Evolutionary conservation across 176 grass and related monocot species (phyloP), one percentile per base, ranked within the genome.

Genomic region (Avena eriantha): DNA sequence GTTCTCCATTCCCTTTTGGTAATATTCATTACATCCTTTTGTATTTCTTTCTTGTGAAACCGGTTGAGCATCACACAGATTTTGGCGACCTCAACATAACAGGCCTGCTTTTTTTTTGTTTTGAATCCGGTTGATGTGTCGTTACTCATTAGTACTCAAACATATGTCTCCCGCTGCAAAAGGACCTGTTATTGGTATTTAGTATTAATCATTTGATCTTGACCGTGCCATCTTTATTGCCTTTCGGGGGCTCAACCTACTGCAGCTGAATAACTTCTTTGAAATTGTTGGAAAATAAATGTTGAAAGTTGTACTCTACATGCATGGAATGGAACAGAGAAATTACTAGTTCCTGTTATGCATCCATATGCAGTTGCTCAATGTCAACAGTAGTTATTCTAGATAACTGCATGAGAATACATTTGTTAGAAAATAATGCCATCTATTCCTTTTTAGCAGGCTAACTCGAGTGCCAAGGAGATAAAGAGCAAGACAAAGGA

Each of bases 1-100:
- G 92, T 92, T 69, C 65, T 96, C 60, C 93, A 98, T 16, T 92
- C 90, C 77, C 84, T 94, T 85, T 21, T 98, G 93, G 93, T 98
- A 88, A 80, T 34, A 3, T 33, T 29, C 5, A 15, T 71, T 21
- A 31, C 0, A 3, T 51, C 15, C 0, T 47, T 63, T 36, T 14
- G 31, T 72, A 29, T 29, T 35, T 82, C 3, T 83, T 72, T 80
- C 18, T 77, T 76, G 33, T 50, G 33, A 31, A 87, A 57, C 49
- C 59, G 18, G 12, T 19, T 45, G 26, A 19, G 56, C 55, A 76
- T 80, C 26, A 76, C 23, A 31, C 21, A 48, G 10, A 2, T 67
- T 71, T 41, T n/a, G 7, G 15, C 22, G 22, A 29, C 41, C 24
- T 39, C 4, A 19, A 19, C 77, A 76, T 69, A 43, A 10, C 43